phyloP scores from a whole-genome alignment of 345 rosid genomes.

The Theobroma cacao region DNA sequence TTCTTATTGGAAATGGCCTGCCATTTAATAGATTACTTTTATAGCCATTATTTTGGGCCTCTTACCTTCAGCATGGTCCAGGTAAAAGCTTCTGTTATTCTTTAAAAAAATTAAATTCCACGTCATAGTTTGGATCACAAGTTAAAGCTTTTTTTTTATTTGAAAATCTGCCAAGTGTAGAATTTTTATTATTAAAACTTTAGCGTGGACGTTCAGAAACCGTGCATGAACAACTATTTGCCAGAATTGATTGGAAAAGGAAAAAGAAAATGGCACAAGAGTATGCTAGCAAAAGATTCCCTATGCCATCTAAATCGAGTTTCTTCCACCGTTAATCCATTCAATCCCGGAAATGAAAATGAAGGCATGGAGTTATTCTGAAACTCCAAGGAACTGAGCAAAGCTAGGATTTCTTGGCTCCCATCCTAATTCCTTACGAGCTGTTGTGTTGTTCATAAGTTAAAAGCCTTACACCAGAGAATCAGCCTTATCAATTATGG shows the following conservation, averaged over 20 bases:
- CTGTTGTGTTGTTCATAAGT: constrained; percentile 44
- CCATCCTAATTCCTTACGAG: constrained; percentile 80
- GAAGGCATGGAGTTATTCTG: constrained; percentile 25
- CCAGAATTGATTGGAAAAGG: background rate
- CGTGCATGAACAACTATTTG: constrained; percentile 5
- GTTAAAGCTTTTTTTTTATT: no score
- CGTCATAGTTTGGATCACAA: no score
- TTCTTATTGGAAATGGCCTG: background rate
- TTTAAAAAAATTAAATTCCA: no score
- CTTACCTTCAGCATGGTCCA: no score
- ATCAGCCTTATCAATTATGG: no score
- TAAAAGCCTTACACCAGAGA: no score
- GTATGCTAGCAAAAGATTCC: background rate
- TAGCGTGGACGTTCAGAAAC: background rate
- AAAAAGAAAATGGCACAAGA: background rate
- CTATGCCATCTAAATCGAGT: background rate
- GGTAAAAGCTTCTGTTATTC: no score
- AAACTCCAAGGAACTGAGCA: constrained; percentile 65
- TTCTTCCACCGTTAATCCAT: background rate
- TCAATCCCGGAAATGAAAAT: background rate
- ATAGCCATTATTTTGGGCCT: no score
- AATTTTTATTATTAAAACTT: background rate
- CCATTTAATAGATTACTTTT: no score
- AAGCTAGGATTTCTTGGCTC: constrained; percentile 87
- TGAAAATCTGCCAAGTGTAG: background rate